A percentile compares a stretch with the other conserved stretches of the same genome.
phyloP scores from a whole-genome alignment of 1,139 yeast genomes.

The Kazachstania sp. region DNA sequence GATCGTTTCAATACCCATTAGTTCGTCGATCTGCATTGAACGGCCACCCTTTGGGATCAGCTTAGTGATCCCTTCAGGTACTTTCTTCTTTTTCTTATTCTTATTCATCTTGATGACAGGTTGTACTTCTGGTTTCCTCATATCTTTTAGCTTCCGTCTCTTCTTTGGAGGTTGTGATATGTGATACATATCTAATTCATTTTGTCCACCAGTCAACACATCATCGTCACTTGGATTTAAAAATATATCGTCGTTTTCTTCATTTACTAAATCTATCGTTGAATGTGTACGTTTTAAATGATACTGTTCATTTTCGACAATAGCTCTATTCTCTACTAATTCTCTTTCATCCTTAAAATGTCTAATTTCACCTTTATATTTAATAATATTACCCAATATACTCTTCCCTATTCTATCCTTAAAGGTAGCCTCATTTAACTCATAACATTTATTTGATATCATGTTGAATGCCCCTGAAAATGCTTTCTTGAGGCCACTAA shows the following conservation, averaged over 20 bases:
- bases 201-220: slow-evolving; percentile 15
- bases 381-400: slow-evolving; percentile 72
- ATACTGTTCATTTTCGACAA: slow-evolving; percentile 30
- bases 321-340: slow-evolving; percentile 55
- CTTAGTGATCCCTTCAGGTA: slow-evolving; percentile 4
- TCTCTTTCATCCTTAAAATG: slow-evolving; percentile 73
- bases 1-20: slow-evolving; percentile 31
- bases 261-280: slow-evolving; percentile 16
- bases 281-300: slow-evolving; percentile 25
- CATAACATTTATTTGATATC: slow-evolving; percentile 63
- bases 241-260: slow-evolving; percentile 11
- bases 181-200: slow-evolving; percentile 16
- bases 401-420: slow-evolving; percentile 64
- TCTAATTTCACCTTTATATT: slow-evolving; percentile 64
- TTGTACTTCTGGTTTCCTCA: background rate
- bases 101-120: slow-evolving; percentile 5
- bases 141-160: slow-evolving; percentile 12
- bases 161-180: slow-evolving; percentile 19
- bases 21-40: slow-evolving; percentile 23
- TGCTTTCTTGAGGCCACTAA: slow-evolving; percentile 73
- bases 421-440: slow-evolving; percentile 46
- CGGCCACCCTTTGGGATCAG: background rate
- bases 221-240: slow-evolving; percentile 23
- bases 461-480: slow-evolving; percentile 89
- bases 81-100: slow-evolving; percentile 5